Evolutionary conservation across 768 basidiomycete genomes (phyloP).

Genomic region (Mycena rosella): DNA sequence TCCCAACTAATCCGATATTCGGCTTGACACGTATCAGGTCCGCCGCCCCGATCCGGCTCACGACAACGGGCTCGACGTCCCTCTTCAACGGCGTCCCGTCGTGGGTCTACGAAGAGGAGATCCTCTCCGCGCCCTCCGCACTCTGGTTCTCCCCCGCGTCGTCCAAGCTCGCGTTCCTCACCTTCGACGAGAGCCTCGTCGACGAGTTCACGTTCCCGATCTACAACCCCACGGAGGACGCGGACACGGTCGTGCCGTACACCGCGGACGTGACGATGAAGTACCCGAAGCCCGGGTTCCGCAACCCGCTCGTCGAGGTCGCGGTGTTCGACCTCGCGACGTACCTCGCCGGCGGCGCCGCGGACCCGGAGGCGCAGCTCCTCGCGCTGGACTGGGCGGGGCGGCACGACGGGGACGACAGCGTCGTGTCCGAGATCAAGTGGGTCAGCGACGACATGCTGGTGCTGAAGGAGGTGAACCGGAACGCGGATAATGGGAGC

Average conservation of each 20-base stretch:
- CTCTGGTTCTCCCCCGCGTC: slow-evolving; percentile 95
- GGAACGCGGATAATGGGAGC: slow-evolving; percentile 84
- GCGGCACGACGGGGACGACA: slow-evolving; percentile 68
- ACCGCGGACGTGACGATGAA: slow-evolving; percentile 76
- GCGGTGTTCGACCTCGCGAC: slow-evolving; percentile 84
- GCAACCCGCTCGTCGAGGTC: slow-evolving; percentile 87
- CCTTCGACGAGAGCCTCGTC: slow-evolving; percentile 90
- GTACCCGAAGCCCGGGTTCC: slow-evolving; percentile 92
- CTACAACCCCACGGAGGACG: slow-evolving; percentile 87
- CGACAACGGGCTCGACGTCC: slow-evolving; percentile 82
- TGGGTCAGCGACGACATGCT: slow-evolving; percentile 87
- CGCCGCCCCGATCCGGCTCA: slow-evolving; percentile 76
- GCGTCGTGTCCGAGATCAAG: slow-evolving; percentile 83
- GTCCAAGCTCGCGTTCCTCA: slow-evolving; percentile 82
- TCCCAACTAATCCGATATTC: not conserved
- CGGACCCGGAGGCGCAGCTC: slow-evolving; percentile 54
- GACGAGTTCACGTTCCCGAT: slow-evolving; percentile 90
- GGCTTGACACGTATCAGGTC: slow-evolving; percentile 42
- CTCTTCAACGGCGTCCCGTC: slow-evolving; percentile 96
- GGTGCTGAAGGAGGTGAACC: slow-evolving; percentile 88
- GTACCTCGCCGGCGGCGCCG: slow-evolving; percentile 53
- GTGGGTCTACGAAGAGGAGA: slow-evolving; percentile 98
- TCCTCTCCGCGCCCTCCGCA: slow-evolving; percentile 78
- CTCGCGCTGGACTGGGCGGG: slow-evolving; percentile 76
- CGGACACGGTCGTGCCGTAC: slow-evolving; percentile 82